Evolutionary conservation across 2,329 filamentous ascomycete species (phyloP), one percentile per base, ranked within the genome.

Genomic region (Colletotrichum godetiae): DNA sequence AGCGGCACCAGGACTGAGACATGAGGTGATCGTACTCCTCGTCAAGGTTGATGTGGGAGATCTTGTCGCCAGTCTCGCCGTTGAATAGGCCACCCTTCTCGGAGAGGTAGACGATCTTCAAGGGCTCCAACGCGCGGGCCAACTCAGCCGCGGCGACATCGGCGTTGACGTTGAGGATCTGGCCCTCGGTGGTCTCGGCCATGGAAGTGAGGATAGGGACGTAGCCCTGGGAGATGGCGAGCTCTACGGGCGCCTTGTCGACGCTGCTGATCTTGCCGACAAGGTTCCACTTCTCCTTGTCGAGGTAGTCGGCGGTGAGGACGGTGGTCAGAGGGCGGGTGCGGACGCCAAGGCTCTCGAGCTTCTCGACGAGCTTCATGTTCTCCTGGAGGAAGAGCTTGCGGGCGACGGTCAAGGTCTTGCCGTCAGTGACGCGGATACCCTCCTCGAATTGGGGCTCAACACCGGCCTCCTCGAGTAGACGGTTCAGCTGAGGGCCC

Each of bases 61-160:
- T 98, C 87, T 98, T 97, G 87, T 96, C 93, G 72, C 93, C 93
- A n/a, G 92, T 94, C 76, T 97, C 94, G 73, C 95, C 95, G 81
- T 98, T 95, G 85, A 98, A 97, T 42, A 99, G 86, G 8, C 96
- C 97, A 62, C 97, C 97, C 89, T 98, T 98, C 86, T 99, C 97
- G 5, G 95, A 97, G n/a, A 98, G 89, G 82, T 98, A 99, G 73
- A 99, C 95, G 74, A 98, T 96, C 91, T 99, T 99, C 79, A 98
- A 87, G 31, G 97, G 97, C 84, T 98, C 92, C 67, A 99, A 87
- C 69, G 94, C 91, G 73, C 94, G 92, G 29, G 97, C 96, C 74
- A 99, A 88, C 85, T 98, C 96, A 76, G 95, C 95, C 35, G 97
- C 97, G 46, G 96, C 96, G 74, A 98, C 96, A 83, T 99, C 97